A percentile compares a stretch with the other conserved stretches of the same genome.
These are phyloP conservation scores for Corymbia citriodora DNA, from an alignment of 441 rosid genomes.

Conservation along the genomic window DNA sequence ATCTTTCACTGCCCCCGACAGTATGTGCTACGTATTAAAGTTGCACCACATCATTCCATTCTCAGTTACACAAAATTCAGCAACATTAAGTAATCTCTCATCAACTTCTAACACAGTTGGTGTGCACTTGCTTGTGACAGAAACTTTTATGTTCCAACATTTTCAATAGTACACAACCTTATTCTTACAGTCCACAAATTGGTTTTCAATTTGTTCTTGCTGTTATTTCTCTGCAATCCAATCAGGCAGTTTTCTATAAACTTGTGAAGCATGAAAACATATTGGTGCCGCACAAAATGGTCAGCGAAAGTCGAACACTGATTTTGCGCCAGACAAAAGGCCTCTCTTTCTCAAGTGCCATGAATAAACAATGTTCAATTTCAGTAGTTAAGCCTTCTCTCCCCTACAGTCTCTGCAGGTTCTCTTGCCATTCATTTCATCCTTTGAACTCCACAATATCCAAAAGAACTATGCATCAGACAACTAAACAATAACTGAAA, in stretches of 20 bases:
- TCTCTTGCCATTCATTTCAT: neutral
- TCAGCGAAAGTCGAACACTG: neutral
- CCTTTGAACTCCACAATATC: neutral
- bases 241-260: neutral
- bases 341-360: neutral
- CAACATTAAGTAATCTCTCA: neutral
- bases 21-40: neutral
- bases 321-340: neutral
- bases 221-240: neutral
- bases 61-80: neutral
- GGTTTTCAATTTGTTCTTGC: neutral
- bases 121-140: neutral
- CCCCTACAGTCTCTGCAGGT: neutral
- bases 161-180: neutral
- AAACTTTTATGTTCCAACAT: neutral
- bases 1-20: neutral
- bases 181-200: neutral
- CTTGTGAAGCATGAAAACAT: neutral
- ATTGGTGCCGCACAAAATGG: neutral
- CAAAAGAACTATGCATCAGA: fast-evolving
- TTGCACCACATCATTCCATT: neutral
- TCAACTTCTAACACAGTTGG: neutral
- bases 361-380: neutral
- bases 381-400: neutral
- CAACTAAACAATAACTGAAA: neutral